phyloP scores from a whole-genome alignment of 2,329 filamentous ascomycete species.

The Xylaria digitata region DNA sequence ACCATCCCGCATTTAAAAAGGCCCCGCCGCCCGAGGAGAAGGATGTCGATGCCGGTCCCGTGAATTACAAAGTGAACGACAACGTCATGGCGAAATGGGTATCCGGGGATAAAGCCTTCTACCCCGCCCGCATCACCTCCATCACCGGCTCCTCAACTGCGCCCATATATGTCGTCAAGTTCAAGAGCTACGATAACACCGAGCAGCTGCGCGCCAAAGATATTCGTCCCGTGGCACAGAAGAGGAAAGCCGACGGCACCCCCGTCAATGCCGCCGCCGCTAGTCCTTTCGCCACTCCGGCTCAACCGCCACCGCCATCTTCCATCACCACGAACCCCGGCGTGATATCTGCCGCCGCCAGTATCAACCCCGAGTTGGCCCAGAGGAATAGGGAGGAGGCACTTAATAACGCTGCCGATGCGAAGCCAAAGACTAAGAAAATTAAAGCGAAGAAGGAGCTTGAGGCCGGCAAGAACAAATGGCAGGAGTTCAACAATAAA shows the following conservation, averaged over 20 bases:
- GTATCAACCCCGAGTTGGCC: constrained; percentile 64
- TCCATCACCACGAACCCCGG: constrained; percentile 55
- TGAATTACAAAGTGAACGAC: constrained; percentile 86
- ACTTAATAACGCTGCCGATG: constrained; percentile 73
- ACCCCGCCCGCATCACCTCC: constrained; percentile 90
- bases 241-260: constrained; percentile 87
- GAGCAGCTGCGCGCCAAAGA: constrained; percentile 86
- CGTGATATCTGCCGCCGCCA: constrained; percentile 68
- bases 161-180: constrained; percentile 93
- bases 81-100: constrained; percentile 90
- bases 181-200: constrained; percentile 88
- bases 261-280: constrained; percentile 61
- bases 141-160: constrained; percentile 92
- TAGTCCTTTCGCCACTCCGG: constrained; percentile 50
- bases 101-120: constrained; percentile 88
- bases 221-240: constrained; percentile 81
- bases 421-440: constrained; percentile 84
- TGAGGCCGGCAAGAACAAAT: constrained; percentile 90
- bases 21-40: constrained; percentile 63
- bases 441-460: constrained; percentile 92
- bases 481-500: constrained; percentile 92
- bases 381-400: constrained; percentile 67
- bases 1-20: constrained; percentile 81
- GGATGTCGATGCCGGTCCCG: constrained; percentile 60
- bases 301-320: constrained; percentile 47